Base-by-base conservation (phyloP, 202 grass and related monocot genomes). In the Carex arenaria region DNA sequence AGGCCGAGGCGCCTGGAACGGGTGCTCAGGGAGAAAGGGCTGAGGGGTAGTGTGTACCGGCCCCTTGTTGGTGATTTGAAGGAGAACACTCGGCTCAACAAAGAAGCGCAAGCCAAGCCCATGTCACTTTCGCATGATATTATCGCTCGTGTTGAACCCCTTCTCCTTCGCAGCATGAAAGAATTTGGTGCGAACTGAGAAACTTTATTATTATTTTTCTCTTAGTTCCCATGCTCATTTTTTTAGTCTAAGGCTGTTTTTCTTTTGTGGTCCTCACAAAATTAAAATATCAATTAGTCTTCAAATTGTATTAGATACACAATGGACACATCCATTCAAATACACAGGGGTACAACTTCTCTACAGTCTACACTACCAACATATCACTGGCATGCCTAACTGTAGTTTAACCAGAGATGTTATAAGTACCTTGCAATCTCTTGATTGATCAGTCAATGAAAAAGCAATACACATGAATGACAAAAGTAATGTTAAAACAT, bases 71-170 rank as follows among this genome's bases (percentile, higher is more conserved):
- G 91, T 65, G 94, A 97, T 87, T 3, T 89, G 61, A 57, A 57
- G 84, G 89, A 90, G 57, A 84, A 18, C 79, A n/a, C 32, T 3
- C 84, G 87, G 63, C 66, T 91, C 64, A 90, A 82, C 84, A 60
- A 31, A 20, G 89, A 84, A 83, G 91, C 89, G 9, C 42, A 79
- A 9, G 43, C 36, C 34, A 90, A 88, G 86, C 89, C 94, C 36
- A 72, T 97, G 65, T 82, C 91, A 23, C 54, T 92, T 28, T 90
- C 69, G 23, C 94, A 97, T 47, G 79, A 90, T 59, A 93, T 97
- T 64, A 9, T 49, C 34, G 75, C 88, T 8, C 87, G 94, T 32
- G 86, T 92, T 61, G 36, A 10, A 17, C 89, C 94, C 4, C 18
- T 90, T 47, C 19, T 91, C 4, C 2, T 79, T 83, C 72, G 67